Percentiles rank a stretch among this genome's conserved stretches.
Conservation (phyloP, 768 basidiomycete genomes). For the Rhodotorula taiwanensis region DNA sequence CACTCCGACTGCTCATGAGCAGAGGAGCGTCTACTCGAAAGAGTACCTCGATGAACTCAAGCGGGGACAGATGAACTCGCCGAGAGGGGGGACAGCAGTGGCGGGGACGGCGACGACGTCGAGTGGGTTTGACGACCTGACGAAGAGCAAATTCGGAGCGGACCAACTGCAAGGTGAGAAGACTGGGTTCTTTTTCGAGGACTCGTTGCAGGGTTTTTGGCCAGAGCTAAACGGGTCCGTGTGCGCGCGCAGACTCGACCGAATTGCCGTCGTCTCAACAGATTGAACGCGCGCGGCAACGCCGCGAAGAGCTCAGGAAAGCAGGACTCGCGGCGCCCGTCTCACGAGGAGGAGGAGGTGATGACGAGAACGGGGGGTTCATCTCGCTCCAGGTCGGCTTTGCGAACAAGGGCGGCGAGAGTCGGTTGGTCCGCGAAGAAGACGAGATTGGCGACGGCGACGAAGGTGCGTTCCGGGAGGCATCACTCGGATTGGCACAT, state of each 20-base stretch:
- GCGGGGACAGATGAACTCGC: slow-evolving; percentile 40
- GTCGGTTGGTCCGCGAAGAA: slow-evolving; percentile 47
- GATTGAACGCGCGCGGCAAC: slow-evolving; percentile 46
- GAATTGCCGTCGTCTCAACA: slow-evolving; percentile 45
- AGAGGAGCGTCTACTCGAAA: slow-evolving; percentile 41
- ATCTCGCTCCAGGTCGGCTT: slow-evolving; percentile 46
- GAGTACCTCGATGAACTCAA: slow-evolving; percentile 47
- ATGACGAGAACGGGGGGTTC: slow-evolving; percentile 41
- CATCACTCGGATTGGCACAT: too few relatives aligned
- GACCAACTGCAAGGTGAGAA: slow-evolving; percentile 12
- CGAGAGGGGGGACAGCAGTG: slow-evolving; percentile 16
- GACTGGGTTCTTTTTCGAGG: neutral
- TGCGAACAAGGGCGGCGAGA: slow-evolving; percentile 45
- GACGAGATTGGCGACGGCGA: slow-evolving; percentile 47
- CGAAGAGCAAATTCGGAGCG: slow-evolving; percentile 42
- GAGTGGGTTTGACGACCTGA: slow-evolving; percentile 36
- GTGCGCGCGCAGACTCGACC: slow-evolving; percentile 18
- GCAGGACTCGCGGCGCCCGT: slow-evolving; percentile 19
- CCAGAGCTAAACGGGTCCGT: too few relatives aligned
- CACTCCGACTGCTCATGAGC: neutral
- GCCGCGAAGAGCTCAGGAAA: slow-evolving; percentile 43
- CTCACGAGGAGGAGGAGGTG: neutral
- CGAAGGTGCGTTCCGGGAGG: slow-evolving; percentile 19
- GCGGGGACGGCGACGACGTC: slow-evolving; percentile 2
- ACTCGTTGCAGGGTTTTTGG: too few relatives aligned